These are phyloP conservation scores for Lipomyces orientalis DNA, from an alignment of 805 yeast genomes.

Conservation along the genomic window DNA sequence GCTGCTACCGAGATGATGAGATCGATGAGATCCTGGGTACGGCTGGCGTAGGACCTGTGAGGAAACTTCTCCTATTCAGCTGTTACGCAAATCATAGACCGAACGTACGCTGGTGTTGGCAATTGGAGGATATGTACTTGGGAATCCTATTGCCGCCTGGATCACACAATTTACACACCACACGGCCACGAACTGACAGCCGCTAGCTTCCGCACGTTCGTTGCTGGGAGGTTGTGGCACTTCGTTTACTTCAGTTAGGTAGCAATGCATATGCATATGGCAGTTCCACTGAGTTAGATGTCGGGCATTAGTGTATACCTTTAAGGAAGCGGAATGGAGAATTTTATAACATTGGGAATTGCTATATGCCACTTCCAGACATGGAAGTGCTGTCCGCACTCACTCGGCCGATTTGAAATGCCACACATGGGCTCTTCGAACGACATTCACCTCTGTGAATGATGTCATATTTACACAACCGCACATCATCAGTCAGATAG, in stretches of 20 bases:
- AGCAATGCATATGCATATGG: not conserved
- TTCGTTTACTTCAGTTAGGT: not conserved
- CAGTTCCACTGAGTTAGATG: not conserved
- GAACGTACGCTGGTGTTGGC: too few species aligned
- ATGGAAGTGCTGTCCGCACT: not conserved
- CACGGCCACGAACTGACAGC: not conserved
- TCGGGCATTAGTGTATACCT: not conserved
- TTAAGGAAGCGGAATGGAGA: not conserved
- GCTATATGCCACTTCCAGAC: not conserved
- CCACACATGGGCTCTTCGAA: not conserved
- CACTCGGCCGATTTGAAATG: slow-evolving; percentile 1
- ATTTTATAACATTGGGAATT: not conserved
- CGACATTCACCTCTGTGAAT: not conserved
- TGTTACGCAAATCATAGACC: not conserved
- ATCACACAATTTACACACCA: not conserved
- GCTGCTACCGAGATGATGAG: too few species aligned
- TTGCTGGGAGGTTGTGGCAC: not conserved
- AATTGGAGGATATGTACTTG: not conserved
- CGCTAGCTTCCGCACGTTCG: not conserved
- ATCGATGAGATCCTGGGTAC: too few species aligned
- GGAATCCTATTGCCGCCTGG: not conserved
- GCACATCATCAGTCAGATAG: not conserved
- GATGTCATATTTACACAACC: not conserved
- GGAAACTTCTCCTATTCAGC: not conserved
- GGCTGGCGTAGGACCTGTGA: too few species aligned